A percentile compares a stretch with the other conserved stretches of the same genome.
Evolutionary conservation across 2,329 filamentous ascomycete genomes (phyloP).

Genomic region (Pyricularia grisea): DNA sequence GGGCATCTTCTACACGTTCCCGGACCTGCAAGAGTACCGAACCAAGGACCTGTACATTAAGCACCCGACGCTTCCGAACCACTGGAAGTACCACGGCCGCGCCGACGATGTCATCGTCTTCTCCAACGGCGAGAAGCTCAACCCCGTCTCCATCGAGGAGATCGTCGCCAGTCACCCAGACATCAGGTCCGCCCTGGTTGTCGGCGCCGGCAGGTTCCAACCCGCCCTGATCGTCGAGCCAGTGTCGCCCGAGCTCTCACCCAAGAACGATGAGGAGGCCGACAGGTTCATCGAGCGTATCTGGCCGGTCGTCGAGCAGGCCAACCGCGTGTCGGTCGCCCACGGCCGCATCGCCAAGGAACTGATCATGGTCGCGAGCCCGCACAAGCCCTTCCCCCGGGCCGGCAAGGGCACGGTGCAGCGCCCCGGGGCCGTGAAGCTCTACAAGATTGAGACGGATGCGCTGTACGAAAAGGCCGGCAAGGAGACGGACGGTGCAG

Average conservation of each 20-base stretch:
- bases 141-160: constrained; percentile 33
- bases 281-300: constrained; percentile 27
- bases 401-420: constrained; percentile 37
- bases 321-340: constrained; percentile 32
- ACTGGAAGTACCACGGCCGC: constrained; percentile 25
- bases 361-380: constrained; percentile 27
- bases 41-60: constrained; percentile 33
- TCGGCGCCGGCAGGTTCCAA: constrained; percentile 35
- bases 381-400: constrained; percentile 30
- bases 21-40: constrained; percentile 27
- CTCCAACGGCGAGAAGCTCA: constrained; percentile 40
- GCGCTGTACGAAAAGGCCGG: constrained; percentile 24
- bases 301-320: constrained; percentile 31
- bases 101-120: constrained; percentile 39
- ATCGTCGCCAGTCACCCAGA: constrained; percentile 26
- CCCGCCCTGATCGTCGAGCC: constrained; percentile 39
- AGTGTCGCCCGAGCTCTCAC: constrained; percentile 9
- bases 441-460: constrained; percentile 34
- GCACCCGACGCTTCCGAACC: constrained; percentile 25
- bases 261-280: constrained; percentile 15
- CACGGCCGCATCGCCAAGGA: constrained; percentile 34
- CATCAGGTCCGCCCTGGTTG: constrained; percentile 31
- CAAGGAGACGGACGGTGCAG: constrained; percentile 1
- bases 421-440: constrained; percentile 24
- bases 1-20: constrained; percentile 30